These are phyloP conservation scores for Russula sp. DNA, from an alignment of 768 basidiomycete genomes.

Conservation along the genomic window DNA sequence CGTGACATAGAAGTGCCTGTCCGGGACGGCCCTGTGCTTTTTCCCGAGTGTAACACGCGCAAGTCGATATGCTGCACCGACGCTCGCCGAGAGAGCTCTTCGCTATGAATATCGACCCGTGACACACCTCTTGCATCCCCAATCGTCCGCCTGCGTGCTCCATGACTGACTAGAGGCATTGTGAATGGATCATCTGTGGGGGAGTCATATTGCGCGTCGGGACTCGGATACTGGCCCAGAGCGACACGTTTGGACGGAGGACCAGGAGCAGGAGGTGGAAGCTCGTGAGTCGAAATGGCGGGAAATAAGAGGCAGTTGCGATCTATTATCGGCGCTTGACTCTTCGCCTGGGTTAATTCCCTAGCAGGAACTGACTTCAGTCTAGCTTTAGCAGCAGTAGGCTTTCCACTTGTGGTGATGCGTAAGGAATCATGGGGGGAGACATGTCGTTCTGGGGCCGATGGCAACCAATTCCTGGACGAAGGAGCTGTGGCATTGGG, in stretches of 20 bases:
- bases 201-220: background rate
- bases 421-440: background rate
- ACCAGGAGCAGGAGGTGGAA: slow-evolving; percentile 4
- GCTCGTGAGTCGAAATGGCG: background rate
- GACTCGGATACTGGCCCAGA: background rate
- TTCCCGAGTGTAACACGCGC: slow-evolving; percentile 4
- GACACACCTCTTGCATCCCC: background rate
- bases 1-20: background rate
- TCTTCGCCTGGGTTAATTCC: background rate
- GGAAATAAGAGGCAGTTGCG: slow-evolving; percentile 12
- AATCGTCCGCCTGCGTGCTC: slow-evolving; percentile 1
- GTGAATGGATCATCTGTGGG: background rate
- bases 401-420: background rate
- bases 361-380: background rate
- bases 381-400: background rate
- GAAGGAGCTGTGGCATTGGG: background rate
- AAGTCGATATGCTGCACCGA: slow-evolving; percentile 18
- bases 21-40: background rate
- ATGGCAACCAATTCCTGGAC: background rate
- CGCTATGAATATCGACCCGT: background rate
- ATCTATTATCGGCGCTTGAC: background rate
- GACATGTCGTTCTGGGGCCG: background rate
- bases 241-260: slow-evolving; percentile 6
- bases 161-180: background rate
- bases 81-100: background rate